Conservation (phyloP, 106 monocot genomes). For the Iris macrosiphon region DNA sequence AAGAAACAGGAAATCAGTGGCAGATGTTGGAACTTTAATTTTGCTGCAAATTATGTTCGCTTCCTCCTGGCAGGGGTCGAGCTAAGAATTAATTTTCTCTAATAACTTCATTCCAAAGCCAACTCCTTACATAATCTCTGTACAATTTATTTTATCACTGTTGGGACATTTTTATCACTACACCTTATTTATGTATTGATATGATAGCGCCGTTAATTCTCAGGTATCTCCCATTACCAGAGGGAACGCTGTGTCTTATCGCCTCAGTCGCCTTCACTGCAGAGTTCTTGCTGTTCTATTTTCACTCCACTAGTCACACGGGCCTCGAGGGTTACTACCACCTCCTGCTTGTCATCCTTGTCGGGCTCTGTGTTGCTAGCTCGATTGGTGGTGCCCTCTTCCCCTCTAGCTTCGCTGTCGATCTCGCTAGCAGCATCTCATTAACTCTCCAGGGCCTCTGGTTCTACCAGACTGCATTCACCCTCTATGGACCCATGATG, state of each 20-base stretch:
- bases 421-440: slow-evolving; percentile 42
- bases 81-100: no score
- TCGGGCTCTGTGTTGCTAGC: slow-evolving; percentile 67
- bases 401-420: slow-evolving; percentile 50
- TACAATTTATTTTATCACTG: no score
- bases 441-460: slow-evolving; percentile 95
- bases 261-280: slow-evolving; percentile 71
- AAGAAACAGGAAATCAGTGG: no score
- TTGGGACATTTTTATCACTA: not conserved
- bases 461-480: slow-evolving; percentile 99
- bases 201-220: not conserved
- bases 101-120: no score
- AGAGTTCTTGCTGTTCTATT: slow-evolving; percentile 89
- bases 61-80: no score
- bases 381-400: slow-evolving; percentile 50
- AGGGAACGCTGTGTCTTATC: slow-evolving; percentile 68
- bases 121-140: no score
- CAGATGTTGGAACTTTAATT: no score
- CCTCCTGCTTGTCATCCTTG: slow-evolving; percentile 69
- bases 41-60: no score
- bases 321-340: slow-evolving; percentile 97
- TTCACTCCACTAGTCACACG: slow-evolving; percentile 85
- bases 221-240: slow-evolving; percentile 60
- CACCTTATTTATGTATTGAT: not conserved
- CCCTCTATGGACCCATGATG: slow-evolving; percentile 94